phyloP scores from a whole-genome alignment of 768 basidiomycete genomes.

The Amanita polypyramis region DNA sequence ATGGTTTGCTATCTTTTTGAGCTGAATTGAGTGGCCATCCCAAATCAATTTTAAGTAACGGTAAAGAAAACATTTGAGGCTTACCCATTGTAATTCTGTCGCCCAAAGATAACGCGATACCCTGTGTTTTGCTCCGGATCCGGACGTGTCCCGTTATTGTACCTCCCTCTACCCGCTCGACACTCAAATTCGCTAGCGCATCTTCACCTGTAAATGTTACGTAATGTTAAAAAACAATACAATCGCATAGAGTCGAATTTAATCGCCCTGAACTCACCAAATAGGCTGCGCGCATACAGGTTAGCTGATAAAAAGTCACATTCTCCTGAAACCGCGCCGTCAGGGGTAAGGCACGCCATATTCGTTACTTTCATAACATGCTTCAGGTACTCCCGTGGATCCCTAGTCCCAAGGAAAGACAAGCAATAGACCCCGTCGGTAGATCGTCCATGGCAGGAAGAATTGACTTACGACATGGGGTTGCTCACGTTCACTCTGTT shows the following conservation, averaged over 20 bases:
- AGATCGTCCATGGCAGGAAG: not conserved
- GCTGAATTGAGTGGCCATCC: conserved; percentile 15
- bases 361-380: conserved; percentile 97
- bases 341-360: conserved; percentile 95
- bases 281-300: conserved; percentile 90
- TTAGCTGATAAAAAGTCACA: conserved; percentile 97
- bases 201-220: conserved; percentile 64
- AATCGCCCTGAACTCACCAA: conserved; percentile 46
- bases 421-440: not conserved
- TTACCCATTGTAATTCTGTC: conserved; percentile 70
- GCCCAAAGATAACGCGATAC: conserved; percentile 90
- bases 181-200: conserved; percentile 87
- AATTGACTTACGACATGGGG: conserved; percentile 54
- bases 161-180: conserved; percentile 79
- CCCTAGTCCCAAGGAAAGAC: conserved; percentile 28
- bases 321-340: conserved; percentile 89
- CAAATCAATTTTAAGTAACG: not conserved
- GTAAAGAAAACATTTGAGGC: conserved; percentile 9
- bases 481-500: conserved; percentile 94
- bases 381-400: conserved; percentile 81
- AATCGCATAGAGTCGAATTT: too few relatives aligned
- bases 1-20: conserved; percentile 30
- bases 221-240: not conserved
- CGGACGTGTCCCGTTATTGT: conserved; percentile 87
- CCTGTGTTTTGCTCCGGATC: conserved; percentile 96